Conservation (phyloP, 257 asterid species). For the Solanum neorickii region DNA sequence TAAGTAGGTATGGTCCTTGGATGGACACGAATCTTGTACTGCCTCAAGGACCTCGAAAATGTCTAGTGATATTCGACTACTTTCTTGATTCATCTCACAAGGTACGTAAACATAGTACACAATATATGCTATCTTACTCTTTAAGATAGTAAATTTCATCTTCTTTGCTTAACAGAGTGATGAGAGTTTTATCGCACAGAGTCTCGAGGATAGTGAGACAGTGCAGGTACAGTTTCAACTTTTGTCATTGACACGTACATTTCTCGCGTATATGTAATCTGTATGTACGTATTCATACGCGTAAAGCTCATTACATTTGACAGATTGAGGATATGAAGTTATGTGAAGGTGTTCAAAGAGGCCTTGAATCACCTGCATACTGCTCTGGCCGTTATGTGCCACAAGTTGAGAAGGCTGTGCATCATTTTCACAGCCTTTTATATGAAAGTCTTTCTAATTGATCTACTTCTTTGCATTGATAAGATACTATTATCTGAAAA, state of each 20-base stretch:
- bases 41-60: conserved; percentile 69
- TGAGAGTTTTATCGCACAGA: conserved; percentile 27
- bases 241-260: background rate
- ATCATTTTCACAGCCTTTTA: conserved; percentile 60
- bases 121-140: too few species aligned
- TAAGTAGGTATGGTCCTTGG: conserved; percentile 92
- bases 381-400: conserved; percentile 61
- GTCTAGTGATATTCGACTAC: conserved; percentile 78
- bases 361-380: conserved; percentile 70
- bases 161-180: conserved; percentile 28
- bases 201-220: conserved; percentile 54
- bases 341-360: conserved; percentile 56
- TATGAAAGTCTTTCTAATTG: conserved; percentile 23
- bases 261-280: background rate
- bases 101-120: conserved; percentile 19
- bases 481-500: too few species aligned
- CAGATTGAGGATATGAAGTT: conserved; percentile 56
- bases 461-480: background rate
- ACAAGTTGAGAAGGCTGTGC: conserved; percentile 71
- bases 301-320: background rate
- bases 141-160: background rate
- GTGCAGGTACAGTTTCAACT: conserved; percentile 45
- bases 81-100: conserved; percentile 59
- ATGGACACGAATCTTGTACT: conserved; percentile 83
- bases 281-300: background rate